These are phyloP conservation scores for Stromatinia cepivora DNA, from an alignment of 2,329 filamentous ascomycete genomes.

Conservation along the genomic window DNA sequence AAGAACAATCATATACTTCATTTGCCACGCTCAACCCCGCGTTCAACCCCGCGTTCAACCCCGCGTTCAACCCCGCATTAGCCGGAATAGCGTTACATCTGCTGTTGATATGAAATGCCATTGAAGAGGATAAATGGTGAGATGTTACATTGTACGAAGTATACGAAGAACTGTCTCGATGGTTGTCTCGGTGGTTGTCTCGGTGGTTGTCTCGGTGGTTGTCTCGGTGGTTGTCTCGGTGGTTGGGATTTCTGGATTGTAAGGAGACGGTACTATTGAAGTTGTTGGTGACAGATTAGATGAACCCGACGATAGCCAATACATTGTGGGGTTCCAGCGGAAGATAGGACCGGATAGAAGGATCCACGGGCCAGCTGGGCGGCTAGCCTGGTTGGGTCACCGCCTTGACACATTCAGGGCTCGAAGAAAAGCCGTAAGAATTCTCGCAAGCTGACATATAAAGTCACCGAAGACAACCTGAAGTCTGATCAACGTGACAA, in stretches of 20 bases:
- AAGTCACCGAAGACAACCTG: background rate
- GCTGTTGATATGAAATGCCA: background rate
- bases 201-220: too few relatives aligned
- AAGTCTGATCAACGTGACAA: background rate
- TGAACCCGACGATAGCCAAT: too few relatives aligned
- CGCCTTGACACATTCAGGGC: too few relatives aligned
- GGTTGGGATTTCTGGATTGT: background rate
- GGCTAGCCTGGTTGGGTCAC: too few relatives aligned
- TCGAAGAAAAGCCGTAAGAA: background rate
- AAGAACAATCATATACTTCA: conserved; percentile 1
- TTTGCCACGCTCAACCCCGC: conserved; percentile 6
- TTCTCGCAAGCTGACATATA: too few relatives aligned
- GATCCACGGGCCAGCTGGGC: too few relatives aligned
- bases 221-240: too few relatives aligned
- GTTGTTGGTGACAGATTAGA: background rate
- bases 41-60: conserved; percentile 4
- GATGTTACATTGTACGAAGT: background rate
- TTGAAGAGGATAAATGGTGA: background rate
- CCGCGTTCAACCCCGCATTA: conserved; percentile 9
- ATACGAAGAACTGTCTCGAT: background rate
- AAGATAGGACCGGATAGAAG: background rate
- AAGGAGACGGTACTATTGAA: background rate
- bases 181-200: too few relatives aligned
- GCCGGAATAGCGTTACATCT: background rate
- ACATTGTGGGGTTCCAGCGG: background rate